Evolutionary conservation across 164 flowering plant species (phyloP), one percentile per base, ranked within the genome.

Genomic region (Magnolia changhungtana): DNA sequence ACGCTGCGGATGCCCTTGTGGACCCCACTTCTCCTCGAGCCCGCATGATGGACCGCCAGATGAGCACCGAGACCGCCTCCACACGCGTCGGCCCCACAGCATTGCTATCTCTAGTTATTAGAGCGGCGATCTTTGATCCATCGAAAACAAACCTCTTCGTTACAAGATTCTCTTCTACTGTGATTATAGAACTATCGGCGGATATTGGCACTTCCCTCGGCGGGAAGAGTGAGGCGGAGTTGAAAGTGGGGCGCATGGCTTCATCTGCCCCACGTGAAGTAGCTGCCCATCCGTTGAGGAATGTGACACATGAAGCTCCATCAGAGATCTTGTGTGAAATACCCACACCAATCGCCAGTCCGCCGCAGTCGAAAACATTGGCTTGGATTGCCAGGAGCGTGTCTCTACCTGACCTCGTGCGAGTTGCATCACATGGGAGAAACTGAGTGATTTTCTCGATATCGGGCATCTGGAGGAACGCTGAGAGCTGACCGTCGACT

Each of bases 331-430:
- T 82, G 69, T 92, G 94, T 0, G 86, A 83, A 24, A 86, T 63
- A 75, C 89, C 82, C 3, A 87, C 10, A 7, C 88, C 88, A 27
- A 92, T 73, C 6, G 88, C 90, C 13, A 89, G 78, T 4, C 92
- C 94, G 7, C 92, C 90, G 59, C 92, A 90, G 8, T 82, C 79
- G 71, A 92, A 88, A 0, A 63, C 18, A 70, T 76, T 90, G 1
- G 76, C 85, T 84, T 89, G 91, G 58, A 89, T 58, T 13, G 80
- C 82, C 3, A 84, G 74, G 8, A 81, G 20, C n/a, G 31, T 3
- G 29, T 64, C 63, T 72, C 27, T n/a, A 0, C 67, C 67, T 52
- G 52, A 51, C 59, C 50, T 24, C 18, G 52, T 37, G 51, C 49
- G 52, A 4, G 23, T 20, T 7, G 70, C n/a, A 4, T 79, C 75